These are phyloP conservation scores for Pharus latifolius DNA, from an alignment of 176 grass and related monocot species.

Conservation along the genomic window DNA sequence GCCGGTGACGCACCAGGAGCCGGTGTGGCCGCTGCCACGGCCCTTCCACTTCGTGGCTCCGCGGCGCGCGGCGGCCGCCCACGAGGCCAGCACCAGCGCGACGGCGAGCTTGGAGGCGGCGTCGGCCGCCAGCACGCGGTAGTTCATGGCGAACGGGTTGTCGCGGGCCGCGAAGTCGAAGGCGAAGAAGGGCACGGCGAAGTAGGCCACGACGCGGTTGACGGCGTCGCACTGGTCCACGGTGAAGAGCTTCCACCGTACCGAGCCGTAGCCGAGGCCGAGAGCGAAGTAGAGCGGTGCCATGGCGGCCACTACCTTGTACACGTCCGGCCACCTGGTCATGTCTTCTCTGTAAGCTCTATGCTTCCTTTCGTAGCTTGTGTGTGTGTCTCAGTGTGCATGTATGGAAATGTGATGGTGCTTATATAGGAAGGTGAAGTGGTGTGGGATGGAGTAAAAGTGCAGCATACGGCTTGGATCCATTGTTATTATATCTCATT, in stretches of 20 bases:
- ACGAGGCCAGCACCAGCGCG: conserved; percentile 25
- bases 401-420: too few species aligned
- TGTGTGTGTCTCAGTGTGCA: too few species aligned
- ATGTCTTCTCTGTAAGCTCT: too few species aligned
- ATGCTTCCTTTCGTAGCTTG: not conserved
- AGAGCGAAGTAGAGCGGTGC: conserved; percentile 81
- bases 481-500: too few species aligned
- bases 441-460: too few species aligned
- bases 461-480: too few species aligned
- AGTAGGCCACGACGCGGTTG: conserved; percentile 74
- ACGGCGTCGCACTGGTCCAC: conserved; percentile 70
- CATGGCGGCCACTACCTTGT: conserved; percentile 85
- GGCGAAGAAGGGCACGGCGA: conserved; percentile 82
- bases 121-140: conserved; percentile 63
- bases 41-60: not conserved
- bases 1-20: conserved; percentile 55
- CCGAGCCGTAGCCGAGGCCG: conserved; percentile 66
- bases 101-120: conserved; percentile 55
- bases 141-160: conserved; percentile 63
- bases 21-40: not conserved
- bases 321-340: conserved; percentile 73
- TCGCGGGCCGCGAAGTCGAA: conserved; percentile 69
- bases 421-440: too few species aligned
- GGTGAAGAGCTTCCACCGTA: conserved; percentile 81
- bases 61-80: not conserved